Conservation (phyloP, 2,329 filamentous ascomycete genomes). For the Dactylellina sp. region DNA sequence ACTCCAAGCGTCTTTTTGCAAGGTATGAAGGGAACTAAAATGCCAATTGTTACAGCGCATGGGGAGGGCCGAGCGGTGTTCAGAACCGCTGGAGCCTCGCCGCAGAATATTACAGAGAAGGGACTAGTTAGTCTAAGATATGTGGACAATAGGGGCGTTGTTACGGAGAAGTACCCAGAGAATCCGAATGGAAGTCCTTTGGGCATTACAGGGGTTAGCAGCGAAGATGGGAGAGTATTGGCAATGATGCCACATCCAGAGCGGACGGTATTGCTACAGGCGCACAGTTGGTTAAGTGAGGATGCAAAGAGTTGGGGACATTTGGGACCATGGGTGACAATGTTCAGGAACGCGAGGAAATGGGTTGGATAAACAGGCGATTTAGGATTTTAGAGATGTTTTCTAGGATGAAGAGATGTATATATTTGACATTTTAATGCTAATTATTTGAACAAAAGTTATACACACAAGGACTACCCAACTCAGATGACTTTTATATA, state of each 20-base stretch:
- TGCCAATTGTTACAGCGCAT: constrained; percentile 90
- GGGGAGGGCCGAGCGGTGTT: constrained; percentile 88
- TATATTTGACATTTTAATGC: constrained; percentile 21
- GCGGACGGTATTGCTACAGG: constrained; percentile 83
- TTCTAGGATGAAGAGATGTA: constrained; percentile 11
- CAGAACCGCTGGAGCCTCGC: constrained; percentile 63
- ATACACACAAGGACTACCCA: neutral
- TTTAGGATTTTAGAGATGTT: neutral
- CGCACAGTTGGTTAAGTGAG: constrained; percentile 79
- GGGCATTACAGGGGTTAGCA: constrained; percentile 83
- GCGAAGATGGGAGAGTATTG: constrained; percentile 80
- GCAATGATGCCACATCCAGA: constrained; percentile 96
- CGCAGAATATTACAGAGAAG: constrained; percentile 69
- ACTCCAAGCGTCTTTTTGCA: constrained; percentile 84
- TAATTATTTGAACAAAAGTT: neutral
- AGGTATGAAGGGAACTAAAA: constrained; percentile 82
- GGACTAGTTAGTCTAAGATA: constrained; percentile 83
- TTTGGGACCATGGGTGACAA: constrained; percentile 83
- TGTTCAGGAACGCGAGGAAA: constrained; percentile 87
- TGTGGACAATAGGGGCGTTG: constrained; percentile 80
- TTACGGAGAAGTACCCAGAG: constrained; percentile 85
- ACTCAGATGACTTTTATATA: constrained; percentile 4
- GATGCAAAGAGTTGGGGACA: constrained; percentile 77
- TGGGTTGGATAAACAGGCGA: constrained; percentile 76
- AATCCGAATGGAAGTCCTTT: constrained; percentile 88